These are phyloP conservation scores for Cyberlindnera lachancei DNA, from an alignment of 805 yeast genomes.

Conservation along the genomic window DNA sequence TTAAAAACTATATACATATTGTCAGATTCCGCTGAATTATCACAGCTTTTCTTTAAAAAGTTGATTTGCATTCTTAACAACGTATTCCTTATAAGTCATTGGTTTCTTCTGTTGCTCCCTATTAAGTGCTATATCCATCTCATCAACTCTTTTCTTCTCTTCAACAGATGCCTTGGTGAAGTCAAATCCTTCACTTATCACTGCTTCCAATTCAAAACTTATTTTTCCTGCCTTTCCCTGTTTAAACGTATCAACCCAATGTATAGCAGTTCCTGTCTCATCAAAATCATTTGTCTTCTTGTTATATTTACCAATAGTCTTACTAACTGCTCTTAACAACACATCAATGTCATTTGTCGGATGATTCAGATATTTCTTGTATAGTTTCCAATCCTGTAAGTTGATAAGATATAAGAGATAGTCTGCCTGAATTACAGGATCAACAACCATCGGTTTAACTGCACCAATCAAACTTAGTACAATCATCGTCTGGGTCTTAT, in stretches of 20 bases:
- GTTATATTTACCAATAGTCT: slow-evolving; percentile 26
- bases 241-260: slow-evolving; percentile 55
- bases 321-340: slow-evolving; percentile 44
- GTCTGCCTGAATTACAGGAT: slow-evolving; percentile 82
- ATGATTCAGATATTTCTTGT: slow-evolving; percentile 34
- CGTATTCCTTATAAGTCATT: slow-evolving; percentile 13
- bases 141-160: slow-evolving; percentile 15
- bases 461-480: slow-evolving; percentile 69
- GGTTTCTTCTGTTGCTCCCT: slow-evolving; percentile 11
- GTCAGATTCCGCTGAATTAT: background rate
- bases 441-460: slow-evolving; percentile 60
- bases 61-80: slow-evolving; percentile 20
- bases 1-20: too few relatives aligned
- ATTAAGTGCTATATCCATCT: slow-evolving; percentile 18
- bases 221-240: slow-evolving; percentile 36
- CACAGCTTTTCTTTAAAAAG: slow-evolving; percentile 11
- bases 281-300: slow-evolving; percentile 32
- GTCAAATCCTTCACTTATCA: slow-evolving; percentile 10
- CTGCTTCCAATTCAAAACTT: slow-evolving; percentile 19
- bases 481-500: slow-evolving; percentile 62
- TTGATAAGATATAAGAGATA: slow-evolving; percentile 72
- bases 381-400: slow-evolving; percentile 33
- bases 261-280: slow-evolving; percentile 54
- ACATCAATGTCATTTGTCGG: slow-evolving; percentile 71
- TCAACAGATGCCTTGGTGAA: slow-evolving; percentile 5